phyloP scores from a whole-genome alignment of 139 green algal genomes.

The Micractinium sp. region DNA sequence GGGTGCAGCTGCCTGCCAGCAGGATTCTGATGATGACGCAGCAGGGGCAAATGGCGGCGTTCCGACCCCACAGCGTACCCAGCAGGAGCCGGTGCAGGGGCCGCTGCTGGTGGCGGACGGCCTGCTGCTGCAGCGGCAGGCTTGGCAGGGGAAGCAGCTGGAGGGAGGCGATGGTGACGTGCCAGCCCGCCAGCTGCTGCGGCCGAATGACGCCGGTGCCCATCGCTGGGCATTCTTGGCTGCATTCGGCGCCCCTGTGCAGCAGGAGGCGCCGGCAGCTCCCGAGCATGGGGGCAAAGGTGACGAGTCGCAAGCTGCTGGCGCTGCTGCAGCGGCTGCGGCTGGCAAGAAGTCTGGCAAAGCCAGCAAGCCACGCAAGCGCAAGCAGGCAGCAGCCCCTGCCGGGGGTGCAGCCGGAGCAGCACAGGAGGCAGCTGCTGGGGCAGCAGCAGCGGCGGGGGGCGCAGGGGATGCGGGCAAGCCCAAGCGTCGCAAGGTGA shows the following conservation, averaged over 20 bases:
- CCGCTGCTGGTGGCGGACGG: slow-evolving; percentile 12
- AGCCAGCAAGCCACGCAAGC: slow-evolving; percentile 28
- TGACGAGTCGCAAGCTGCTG: neutral
- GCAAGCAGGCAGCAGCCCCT: slow-evolving; percentile 12
- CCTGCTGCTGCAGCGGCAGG: neutral
- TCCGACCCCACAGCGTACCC: neutral
- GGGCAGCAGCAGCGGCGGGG: neutral
- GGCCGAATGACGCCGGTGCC: neutral
- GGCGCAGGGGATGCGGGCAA: neutral
- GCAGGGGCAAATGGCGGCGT: neutral
- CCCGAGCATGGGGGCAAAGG: neutral
- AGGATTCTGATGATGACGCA: neutral
- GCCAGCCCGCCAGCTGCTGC: neutral
- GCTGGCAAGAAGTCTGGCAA: slow-evolving; percentile 27
- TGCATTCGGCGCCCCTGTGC: neutral
- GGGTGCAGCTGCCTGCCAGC: neutral
- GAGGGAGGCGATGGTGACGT: too few relatives aligned
- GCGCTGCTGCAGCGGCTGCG: neutral
- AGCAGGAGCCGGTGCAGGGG: neutral
- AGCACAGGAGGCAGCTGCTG: neutral
- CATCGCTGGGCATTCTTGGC: slow-evolving; percentile 36
- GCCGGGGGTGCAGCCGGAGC: neutral
- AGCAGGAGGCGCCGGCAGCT: neutral
- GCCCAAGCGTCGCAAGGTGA: slow-evolving; percentile 11
- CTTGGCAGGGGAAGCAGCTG: neutral